Evolutionary conservation across 1,284 basidiomycete genomes (phyloP).

Genomic region (Malassezia vespertilionis): DNA sequence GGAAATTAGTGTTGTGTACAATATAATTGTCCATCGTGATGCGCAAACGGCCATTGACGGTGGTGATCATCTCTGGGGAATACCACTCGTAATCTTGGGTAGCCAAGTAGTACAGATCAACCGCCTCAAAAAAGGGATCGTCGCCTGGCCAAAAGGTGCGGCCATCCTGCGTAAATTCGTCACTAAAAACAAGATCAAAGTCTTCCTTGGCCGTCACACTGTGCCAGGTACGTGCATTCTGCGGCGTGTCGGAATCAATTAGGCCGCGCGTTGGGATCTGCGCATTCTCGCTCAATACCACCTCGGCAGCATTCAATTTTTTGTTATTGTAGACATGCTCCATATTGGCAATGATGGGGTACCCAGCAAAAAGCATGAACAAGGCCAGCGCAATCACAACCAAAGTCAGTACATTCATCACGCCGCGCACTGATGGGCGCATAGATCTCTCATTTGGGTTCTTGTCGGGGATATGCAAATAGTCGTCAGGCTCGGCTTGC

Average conservation of each 20-base stretch:
- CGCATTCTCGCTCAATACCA: neutral
- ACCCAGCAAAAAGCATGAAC: constrained; percentile 42
- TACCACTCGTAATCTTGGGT: constrained; percentile 48
- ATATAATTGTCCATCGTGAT: constrained; percentile 31
- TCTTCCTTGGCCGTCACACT: constrained; percentile 8
- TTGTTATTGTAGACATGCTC: constrained; percentile 20
- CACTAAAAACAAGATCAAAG: constrained; percentile 56
- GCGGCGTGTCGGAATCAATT: constrained; percentile 33
- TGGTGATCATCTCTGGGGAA: constrained; percentile 42
- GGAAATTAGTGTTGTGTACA: constrained; percentile 41
- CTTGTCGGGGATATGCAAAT: constrained; percentile 27
- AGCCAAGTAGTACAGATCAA: constrained; percentile 44
- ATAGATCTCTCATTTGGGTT: constrained; percentile 28
- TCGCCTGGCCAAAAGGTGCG: constrained; percentile 51
- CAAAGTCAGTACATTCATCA: constrained; percentile 35
- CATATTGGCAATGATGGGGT: constrained; percentile 37
- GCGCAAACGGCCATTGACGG: constrained; percentile 26
- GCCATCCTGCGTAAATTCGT: constrained; percentile 67
- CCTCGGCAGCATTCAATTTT: neutral
- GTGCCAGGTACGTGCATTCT: constrained; percentile 19
- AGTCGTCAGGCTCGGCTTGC: constrained; percentile 34
- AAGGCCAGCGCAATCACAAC: constrained; percentile 26
- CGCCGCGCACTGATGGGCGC: constrained; percentile 26
- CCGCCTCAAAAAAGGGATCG: constrained; percentile 44
- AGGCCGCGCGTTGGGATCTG: constrained; percentile 15